Evolutionary conservation across 1,139 yeast genomes (phyloP).

Genomic region (Nakaseomyces bracarensis): DNA sequence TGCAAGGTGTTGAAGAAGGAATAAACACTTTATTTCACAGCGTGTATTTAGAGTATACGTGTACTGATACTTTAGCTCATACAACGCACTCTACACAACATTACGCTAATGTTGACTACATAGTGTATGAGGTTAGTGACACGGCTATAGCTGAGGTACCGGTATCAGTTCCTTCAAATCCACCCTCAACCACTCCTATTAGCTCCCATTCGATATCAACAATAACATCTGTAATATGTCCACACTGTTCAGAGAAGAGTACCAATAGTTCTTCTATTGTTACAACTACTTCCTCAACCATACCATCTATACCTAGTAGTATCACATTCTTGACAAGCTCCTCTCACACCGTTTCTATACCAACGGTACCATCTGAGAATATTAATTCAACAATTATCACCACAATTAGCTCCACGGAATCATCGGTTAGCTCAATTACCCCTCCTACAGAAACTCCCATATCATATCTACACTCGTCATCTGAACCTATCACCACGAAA

Average conservation of each 20-base stretch:
- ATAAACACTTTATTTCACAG: conserved; percentile 20
- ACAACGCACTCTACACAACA: conserved; percentile 21
- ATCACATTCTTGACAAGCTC: not conserved
- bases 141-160: conserved; percentile 10
- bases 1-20: conserved; percentile 21
- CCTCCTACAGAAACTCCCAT: too few relatives aligned
- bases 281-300: not conserved
- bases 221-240: conserved; percentile 2
- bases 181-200: not conserved
- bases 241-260: not conserved
- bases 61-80: conserved; percentile 26
- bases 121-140: conserved; percentile 17
- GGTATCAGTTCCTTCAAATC: not conserved
- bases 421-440: too few relatives aligned
- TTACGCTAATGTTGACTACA: conserved; percentile 15
- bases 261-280: not conserved
- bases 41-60: conserved; percentile 20
- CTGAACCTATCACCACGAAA: too few relatives aligned
- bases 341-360: not conserved
- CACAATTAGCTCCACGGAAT: too few relatives aligned
- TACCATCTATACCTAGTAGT: not conserved
- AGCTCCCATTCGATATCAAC: not conserved
- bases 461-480: too few relatives aligned
- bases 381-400: too few relatives aligned
- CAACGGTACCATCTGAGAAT: too few relatives aligned